Evolutionary conservation across 306 rosid species (phyloP).

Genomic region (Corylus americana): DNA sequence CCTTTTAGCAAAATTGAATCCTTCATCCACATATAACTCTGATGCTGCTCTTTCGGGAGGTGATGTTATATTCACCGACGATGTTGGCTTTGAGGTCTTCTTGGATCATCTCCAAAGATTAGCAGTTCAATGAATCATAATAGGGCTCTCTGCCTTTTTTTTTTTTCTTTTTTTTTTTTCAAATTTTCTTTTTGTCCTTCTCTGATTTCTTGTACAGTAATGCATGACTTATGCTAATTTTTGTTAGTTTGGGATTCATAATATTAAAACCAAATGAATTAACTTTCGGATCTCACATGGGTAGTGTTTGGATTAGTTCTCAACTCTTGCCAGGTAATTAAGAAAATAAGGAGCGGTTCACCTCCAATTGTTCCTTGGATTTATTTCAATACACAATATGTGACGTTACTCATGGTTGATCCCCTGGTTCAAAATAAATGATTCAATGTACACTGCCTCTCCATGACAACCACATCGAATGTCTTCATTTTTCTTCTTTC

Average conservation of each 20-base stretch:
- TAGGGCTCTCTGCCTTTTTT: constrained; percentile 28
- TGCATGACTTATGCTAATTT: constrained; percentile 15
- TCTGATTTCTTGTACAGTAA: constrained; percentile 41
- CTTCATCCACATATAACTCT: constrained; percentile 81
- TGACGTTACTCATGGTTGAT: too few species aligned
- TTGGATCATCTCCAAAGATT: constrained; percentile 95
- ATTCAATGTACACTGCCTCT: too few species aligned
- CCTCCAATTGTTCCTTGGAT: too few species aligned
- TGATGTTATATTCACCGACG: constrained; percentile 86
- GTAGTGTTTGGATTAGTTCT: not conserved
- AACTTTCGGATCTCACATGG: not conserved
- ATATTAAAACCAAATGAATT: not conserved
- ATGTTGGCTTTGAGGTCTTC: constrained; percentile 95
- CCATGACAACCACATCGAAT: too few species aligned
- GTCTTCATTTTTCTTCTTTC: too few species aligned
- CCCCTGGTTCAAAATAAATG: too few species aligned
- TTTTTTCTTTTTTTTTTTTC: constrained; percentile 20
- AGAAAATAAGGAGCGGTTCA: too few species aligned
- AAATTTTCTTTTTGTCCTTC: not conserved
- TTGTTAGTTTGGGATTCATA: constrained; percentile 9
- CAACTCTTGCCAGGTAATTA: not conserved
- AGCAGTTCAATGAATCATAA: constrained; percentile 67
- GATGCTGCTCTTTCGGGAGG: constrained; percentile 78
- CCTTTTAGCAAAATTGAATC: constrained; percentile 86
- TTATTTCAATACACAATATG: too few species aligned